Evolutionary conservation across 495 filamentous ascomycete species (phyloP).

Genomic region (Recurvomyces mirabilis): DNA sequence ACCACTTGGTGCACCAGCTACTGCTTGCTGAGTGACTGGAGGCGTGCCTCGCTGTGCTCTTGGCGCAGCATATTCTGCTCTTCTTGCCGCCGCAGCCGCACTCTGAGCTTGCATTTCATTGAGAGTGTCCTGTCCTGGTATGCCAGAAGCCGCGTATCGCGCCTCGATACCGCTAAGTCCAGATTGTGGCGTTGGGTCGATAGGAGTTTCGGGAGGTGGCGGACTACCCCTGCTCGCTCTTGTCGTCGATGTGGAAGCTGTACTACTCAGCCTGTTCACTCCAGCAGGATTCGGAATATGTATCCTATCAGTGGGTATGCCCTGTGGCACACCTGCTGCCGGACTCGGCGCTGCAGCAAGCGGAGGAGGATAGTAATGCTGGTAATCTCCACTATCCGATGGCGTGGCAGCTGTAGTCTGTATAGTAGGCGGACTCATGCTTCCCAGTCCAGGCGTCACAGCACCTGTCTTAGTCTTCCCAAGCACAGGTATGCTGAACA

Average conservation of each 20-base stretch:
- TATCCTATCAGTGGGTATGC: constrained; percentile 17
- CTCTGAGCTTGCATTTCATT: constrained; percentile 70
- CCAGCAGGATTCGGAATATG: constrained; percentile 37
- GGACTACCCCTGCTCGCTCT: constrained; percentile 85
- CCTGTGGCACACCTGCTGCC: constrained; percentile 4
- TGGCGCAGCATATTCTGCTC: constrained; percentile 58
- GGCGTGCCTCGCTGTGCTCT: constrained; percentile 15
- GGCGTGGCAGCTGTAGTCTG: constrained; percentile 35
- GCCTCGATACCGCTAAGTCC: constrained; percentile 70
- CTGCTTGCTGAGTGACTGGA: constrained; percentile 34
- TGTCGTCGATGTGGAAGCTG: constrained; percentile 86
- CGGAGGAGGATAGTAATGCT: constrained; percentile 56
- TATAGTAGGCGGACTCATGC: no score
- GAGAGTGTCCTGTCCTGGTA: constrained; percentile 71
- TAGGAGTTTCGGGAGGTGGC: constrained; percentile 87
- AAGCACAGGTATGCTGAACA: constrained; percentile 16
- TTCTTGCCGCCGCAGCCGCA: constrained; percentile 65
- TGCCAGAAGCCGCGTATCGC: constrained; percentile 77
- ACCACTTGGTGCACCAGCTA: constrained; percentile 37
- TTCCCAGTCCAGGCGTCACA: constrained; percentile 38
- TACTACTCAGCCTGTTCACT: constrained; percentile 73
- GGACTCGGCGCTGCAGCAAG: constrained; percentile 4
- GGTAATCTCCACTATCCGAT: constrained; percentile 43
- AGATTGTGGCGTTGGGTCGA: constrained; percentile 45
- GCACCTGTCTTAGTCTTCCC: background rate